Evolutionary conservation across 2,329 filamentous ascomycete species (phyloP).

Genomic region (Colletotrichum australisinense): DNA sequence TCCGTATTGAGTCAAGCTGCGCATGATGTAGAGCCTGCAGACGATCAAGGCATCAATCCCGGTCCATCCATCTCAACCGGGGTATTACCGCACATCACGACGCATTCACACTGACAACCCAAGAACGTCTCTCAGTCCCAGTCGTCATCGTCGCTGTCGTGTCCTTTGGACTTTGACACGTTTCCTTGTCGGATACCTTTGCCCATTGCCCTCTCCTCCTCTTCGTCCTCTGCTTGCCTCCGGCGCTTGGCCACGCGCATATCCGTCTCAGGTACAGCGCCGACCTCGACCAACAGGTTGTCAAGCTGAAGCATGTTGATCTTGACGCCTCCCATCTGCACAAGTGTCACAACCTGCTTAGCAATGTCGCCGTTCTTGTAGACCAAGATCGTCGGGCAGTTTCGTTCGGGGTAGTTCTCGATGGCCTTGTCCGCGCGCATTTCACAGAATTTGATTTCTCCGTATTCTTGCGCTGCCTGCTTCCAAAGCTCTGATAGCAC

Average conservation of each 20-base stretch:
- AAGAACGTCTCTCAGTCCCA: conserved; percentile 63
- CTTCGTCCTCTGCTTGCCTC: conserved; percentile 69
- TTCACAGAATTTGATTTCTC: conserved; percentile 97
- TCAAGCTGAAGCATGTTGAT: conserved; percentile 83
- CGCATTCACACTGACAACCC: not conserved
- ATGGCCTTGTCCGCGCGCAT: conserved; percentile 94
- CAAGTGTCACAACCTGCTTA: conserved; percentile 90
- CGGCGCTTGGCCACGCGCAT: conserved; percentile 76
- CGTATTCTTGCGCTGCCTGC: conserved; percentile 84
- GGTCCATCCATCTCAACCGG: not conserved
- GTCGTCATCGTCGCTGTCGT: conserved; percentile 67
- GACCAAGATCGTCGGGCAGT: conserved; percentile 92
- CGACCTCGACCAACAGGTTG: conserved; percentile 82
- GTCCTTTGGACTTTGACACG: conserved; percentile 52
- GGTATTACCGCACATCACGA: not conserved
- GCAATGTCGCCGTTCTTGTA: conserved; percentile 94
- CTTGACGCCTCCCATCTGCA: conserved; percentile 78
- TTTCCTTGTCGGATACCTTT: conserved; percentile 65
- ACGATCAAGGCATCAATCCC: not conserved
- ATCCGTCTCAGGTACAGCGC: conserved; percentile 83
- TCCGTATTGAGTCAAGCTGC: not conserved
- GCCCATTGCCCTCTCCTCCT: conserved; percentile 65
- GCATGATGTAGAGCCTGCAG: not conserved
- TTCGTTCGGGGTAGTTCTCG: conserved; percentile 93
- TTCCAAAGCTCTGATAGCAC: conserved; percentile 88